Evolutionary conservation across 305 asterid genomes (phyloP).

Genomic region (Plantago coronopus): DNA sequence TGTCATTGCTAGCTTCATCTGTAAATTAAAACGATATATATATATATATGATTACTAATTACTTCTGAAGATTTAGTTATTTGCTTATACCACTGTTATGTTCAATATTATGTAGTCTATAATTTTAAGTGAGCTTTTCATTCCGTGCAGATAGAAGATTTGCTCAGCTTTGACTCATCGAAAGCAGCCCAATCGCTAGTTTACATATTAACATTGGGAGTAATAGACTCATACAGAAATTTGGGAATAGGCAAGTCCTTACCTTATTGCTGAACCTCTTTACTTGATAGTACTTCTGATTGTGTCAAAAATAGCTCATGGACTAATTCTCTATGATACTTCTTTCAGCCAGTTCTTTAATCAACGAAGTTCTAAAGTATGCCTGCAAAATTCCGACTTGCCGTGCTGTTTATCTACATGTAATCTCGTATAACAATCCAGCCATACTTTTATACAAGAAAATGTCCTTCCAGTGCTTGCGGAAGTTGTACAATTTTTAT

Average conservation of each 20-base stretch:
- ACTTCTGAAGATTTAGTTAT: background rate
- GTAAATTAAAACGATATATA: background rate
- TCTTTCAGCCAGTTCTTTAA: slow-evolving; percentile 70
- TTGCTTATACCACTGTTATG: too few species aligned
- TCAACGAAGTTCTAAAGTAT: slow-evolving; percentile 69
- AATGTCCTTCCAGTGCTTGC: slow-evolving; percentile 72
- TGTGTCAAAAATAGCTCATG: background rate
- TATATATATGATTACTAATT: background rate
- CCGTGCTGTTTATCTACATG: slow-evolving; percentile 87
- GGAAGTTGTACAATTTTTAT: slow-evolving; percentile 71
- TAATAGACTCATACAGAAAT: slow-evolving; percentile 74
- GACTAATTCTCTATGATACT: slow-evolving; percentile 28
- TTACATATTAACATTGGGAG: slow-evolving; percentile 89
- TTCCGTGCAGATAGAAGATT: slow-evolving; percentile 67
- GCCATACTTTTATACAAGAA: slow-evolving; percentile 87
- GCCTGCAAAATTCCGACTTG: slow-evolving; percentile 64
- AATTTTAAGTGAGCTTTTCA: background rate
- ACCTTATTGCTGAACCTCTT: background rate
- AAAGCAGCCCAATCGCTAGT: slow-evolving; percentile 64
- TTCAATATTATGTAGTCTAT: background rate
- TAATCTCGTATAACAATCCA: slow-evolving; percentile 83
- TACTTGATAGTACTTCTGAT: too few species aligned
- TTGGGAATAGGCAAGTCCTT: slow-evolving; percentile 67
- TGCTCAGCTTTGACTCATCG: slow-evolving; percentile 60
- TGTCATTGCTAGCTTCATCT: slow-evolving; percentile 19